Conservation (phyloP, 108 stramenopile genomes). For the Cyclostephanos invisitatus region DNA sequence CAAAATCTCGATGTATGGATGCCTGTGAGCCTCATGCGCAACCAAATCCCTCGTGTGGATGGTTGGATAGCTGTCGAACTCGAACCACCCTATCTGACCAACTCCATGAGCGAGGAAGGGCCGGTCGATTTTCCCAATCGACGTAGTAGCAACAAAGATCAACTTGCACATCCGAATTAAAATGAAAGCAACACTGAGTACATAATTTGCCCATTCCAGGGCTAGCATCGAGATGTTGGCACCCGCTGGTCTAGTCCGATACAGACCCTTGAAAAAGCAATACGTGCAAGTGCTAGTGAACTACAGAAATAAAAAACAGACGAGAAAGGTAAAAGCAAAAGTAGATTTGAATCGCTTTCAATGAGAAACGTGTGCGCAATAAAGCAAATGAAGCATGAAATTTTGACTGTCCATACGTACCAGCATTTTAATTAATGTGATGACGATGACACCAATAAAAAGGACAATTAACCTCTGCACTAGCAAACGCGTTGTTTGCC, state of each 20-base stretch:
- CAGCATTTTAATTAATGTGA: no score
- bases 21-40: slow-evolving; percentile 57
- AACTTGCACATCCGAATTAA: slow-evolving; percentile 49
- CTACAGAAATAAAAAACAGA: background rate
- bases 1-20: slow-evolving; percentile 69
- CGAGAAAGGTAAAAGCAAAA: no score
- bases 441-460: no score
- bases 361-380: no score
- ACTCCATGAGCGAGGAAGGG: slow-evolving; percentile 60
- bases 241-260: slow-evolving; percentile 23
- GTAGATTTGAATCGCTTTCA: no score
- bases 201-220: slow-evolving; percentile 28
- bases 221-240: slow-evolving; percentile 19
- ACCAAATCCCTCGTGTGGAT: slow-evolving; percentile 45
- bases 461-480: no score
- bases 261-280: background rate
- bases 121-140: slow-evolving; percentile 58
- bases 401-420: no score
- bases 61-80: slow-evolving; percentile 38
- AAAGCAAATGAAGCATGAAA: no score
- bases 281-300: background rate
- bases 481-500: no score
- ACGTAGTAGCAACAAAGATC: slow-evolving; percentile 32
- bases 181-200: slow-evolving; percentile 42
- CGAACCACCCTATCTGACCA: slow-evolving; percentile 29